Evolutionary conservation across 768 basidiomycete genomes (phyloP), one percentile per base, ranked within the genome.

Genomic region (Collybia sordida): DNA sequence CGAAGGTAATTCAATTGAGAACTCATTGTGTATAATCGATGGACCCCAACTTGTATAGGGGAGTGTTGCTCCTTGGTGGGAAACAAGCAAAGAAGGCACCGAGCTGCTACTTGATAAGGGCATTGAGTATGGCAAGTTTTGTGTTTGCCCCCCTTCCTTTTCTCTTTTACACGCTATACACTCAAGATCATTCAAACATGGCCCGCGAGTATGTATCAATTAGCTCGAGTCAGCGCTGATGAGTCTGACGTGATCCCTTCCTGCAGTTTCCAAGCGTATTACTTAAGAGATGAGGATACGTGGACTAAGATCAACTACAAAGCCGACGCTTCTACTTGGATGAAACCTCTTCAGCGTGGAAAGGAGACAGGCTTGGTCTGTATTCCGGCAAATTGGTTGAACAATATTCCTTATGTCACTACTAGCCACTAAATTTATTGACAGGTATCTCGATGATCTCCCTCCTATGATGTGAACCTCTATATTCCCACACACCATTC

Each of bases 11-110:
- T 38, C 18, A 17, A 22, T 38, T 31, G 28, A 24, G 25, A 8
- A 3, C 34, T 21, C 17, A 3, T n/a, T 15, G 15, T 27, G 11
- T 12, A 19, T 19, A 34, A 18, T 4, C 31, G n/a, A 9, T 25
- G 23, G 34, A 39, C n/a, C 41, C 19, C 24, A 27, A 39, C 4
- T 7, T 45, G 17, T 23, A 27, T 2, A 12, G 72, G 66, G 83
- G 82, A 34, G 77, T 43, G 85, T 87, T 27, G 87, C 86, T 1
- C 87, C 86, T 0, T 90, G 88, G 86, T 90, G 87, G 87, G 88
- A 90, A 62, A 80, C 80, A 2, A 83, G 80, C 64, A 82, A 78
- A 53, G 85, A 86, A 62, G 83, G 82, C 3, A 81, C 80, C 0
- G 66, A 78, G 14, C 69, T 90, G 21, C 67, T 90, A 21, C 74